phyloP scores from a whole-genome alignment of 2,329 filamentous ascomycete genomes.

The Ophiostoma montium region DNA sequence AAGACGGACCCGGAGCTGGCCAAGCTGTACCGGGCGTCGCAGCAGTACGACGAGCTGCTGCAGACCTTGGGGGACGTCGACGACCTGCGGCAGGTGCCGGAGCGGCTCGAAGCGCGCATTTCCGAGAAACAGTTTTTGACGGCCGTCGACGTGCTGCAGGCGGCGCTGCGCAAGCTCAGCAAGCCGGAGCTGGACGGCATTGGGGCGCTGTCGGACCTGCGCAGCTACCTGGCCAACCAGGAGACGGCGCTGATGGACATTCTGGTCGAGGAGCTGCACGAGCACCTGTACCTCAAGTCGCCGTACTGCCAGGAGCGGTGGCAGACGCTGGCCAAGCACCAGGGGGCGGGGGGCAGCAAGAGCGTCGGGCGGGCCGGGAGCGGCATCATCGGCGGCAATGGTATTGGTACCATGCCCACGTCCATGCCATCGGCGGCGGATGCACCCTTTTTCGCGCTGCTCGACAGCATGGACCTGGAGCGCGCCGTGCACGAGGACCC shows the following conservation, averaged over 20 bases:
- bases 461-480: constrained; percentile 48
- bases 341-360: constrained; percentile 24
- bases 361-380: not conserved
- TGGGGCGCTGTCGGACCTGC: constrained; percentile 71
- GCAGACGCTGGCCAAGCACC: constrained; percentile 64
- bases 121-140: constrained; percentile 91
- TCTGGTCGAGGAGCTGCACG: constrained; percentile 90
- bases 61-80: constrained; percentile 74
- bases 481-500: constrained; percentile 65
- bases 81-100: constrained; percentile 75
- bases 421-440: constrained; percentile 3
- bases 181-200: constrained; percentile 86
- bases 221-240: constrained; percentile 82
- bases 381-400: not conserved
- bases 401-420: no score
- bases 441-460: constrained; percentile 42
- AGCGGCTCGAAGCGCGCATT: constrained; percentile 85
- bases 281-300: constrained; percentile 93
- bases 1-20: constrained; percentile 82
- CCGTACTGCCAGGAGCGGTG: constrained; percentile 94
- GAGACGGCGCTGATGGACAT: constrained; percentile 88
- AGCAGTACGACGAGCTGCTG: constrained; percentile 80
- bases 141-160: constrained; percentile 83
- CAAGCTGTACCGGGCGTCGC: constrained; percentile 73
- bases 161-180: constrained; percentile 67